Evolutionary conservation across 2,329 filamentous ascomycete species (phyloP), one percentile per base, ranked within the genome.

Genomic region (Mycosphaerella arachidis): DNA sequence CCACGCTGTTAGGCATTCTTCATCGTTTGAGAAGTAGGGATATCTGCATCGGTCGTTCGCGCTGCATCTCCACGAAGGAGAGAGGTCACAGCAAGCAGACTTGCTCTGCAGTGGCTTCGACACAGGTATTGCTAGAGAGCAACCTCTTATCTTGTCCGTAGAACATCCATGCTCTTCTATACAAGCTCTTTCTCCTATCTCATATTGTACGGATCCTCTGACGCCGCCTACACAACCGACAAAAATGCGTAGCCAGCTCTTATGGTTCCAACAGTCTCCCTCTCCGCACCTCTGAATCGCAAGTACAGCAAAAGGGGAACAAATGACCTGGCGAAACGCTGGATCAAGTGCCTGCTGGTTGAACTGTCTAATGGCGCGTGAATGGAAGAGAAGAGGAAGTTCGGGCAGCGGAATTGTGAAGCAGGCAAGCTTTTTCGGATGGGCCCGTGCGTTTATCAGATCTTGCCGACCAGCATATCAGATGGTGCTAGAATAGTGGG

Each of bases 251-350:
- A 63, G 63, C 66, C 64, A 67, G 66, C 60, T 68, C 66, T 68
- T 68, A 68, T 68, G 60, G 63, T 66, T 61, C 63, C 66, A 55
- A 64, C 59, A 48, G 66, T 62, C 58, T 66, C 57, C 62, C 61
- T 68, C 66, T 68, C 54, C 66, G 66, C 65, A 55, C 60, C 63
- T 50, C 63, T 57, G 61, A 68, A 68, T 68, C 66, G 64, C 63
- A 64, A 59, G 48, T 35, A 57, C 62, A 61, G 62, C 64, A 66
- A 66, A 59, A 31, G 40, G 24, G 48, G 9, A 51, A 59, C 48
- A 35, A 20, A 46, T 35, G 40, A 53, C 27, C 20, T 43, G 48
- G 57, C 57, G 55, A 52, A 61, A 63, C 58, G 58, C 59, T 51
- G 35, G 53, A 12, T 30, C 53, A 35, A 53, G 45, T 53, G 61